Conservation (phyloP, 176 grass and related monocot species). For the Ampelocalamus luodianensis region DNA sequence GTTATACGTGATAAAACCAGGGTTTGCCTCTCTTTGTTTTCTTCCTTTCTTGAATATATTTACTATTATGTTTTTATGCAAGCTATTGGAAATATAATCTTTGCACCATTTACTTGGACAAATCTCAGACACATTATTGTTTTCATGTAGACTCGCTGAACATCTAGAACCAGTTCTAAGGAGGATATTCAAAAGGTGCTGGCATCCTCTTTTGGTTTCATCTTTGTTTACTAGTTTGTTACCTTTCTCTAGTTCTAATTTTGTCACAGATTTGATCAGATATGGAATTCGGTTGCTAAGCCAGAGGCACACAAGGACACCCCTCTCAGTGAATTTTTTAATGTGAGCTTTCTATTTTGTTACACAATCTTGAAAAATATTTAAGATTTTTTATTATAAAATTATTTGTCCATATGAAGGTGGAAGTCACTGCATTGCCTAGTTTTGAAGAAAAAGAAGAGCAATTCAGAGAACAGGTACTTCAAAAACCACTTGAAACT, state of each 20-base stretch:
- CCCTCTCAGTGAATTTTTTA: slow-evolving; percentile 85
- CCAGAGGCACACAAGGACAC: slow-evolving; percentile 94
- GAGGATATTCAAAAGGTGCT: slow-evolving; percentile 98
- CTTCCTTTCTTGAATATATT: slow-evolving; percentile 39
- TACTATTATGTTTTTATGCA: slow-evolving; percentile 27
- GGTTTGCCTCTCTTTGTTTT: slow-evolving; percentile 52
- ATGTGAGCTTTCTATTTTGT: slow-evolving; percentile 54
- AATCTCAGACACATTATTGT: slow-evolving; percentile 41
- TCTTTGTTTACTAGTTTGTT: slow-evolving; percentile 27
- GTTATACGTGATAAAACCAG: slow-evolving; percentile 95
- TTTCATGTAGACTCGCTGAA: slow-evolving; percentile 88
- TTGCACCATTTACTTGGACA: slow-evolving; percentile 17
- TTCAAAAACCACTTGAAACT: slow-evolving; percentile 37
- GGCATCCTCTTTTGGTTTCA: slow-evolving; percentile 26
- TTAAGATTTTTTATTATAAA: slow-evolving; percentile 32
- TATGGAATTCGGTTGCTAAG: slow-evolving; percentile 93
- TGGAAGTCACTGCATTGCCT: slow-evolving; percentile 84
- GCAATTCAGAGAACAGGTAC: slow-evolving; percentile 86
- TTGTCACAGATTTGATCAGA: slow-evolving; percentile 66
- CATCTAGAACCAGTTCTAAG: slow-evolving; percentile 88
- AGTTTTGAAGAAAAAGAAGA: slow-evolving; percentile 99
- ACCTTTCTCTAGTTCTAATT: slow-evolving; percentile 40
- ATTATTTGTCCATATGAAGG: slow-evolving; percentile 57
- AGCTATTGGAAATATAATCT: slow-evolving; percentile 10
- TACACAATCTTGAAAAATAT: slow-evolving; percentile 10